Evolutionary conservation across 306 rosid species (phyloP).

Genomic region (Cucumis hystrix): DNA sequence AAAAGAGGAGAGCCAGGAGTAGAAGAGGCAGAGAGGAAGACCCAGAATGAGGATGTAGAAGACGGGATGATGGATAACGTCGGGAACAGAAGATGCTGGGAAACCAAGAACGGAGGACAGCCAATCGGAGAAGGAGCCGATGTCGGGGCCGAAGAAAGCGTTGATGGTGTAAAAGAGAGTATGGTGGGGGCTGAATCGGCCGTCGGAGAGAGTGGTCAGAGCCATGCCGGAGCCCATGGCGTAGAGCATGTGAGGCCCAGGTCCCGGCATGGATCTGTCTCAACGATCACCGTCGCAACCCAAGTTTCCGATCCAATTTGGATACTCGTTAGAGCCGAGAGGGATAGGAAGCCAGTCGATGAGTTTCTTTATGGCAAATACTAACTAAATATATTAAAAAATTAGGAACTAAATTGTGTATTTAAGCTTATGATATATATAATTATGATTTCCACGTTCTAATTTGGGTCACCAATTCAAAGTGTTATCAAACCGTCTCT

Average conservation of each 20-base stretch:
- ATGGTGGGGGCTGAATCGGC: conserved; percentile 73
- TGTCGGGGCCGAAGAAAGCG: conserved; percentile 86
- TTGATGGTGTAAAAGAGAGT: conserved; percentile 52
- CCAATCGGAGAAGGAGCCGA: conserved; percentile 87
- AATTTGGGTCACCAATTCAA: no score
- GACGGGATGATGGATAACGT: conserved; percentile 56
- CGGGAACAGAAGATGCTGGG: conserved; percentile 31
- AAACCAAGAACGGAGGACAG: conserved; percentile 31
- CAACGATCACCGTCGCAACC: background rate
- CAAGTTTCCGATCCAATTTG: background rate
- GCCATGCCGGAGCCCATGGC: conserved; percentile 68
- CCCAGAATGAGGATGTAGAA: conserved; percentile 46
- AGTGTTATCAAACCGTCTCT: no score
- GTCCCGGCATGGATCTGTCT: conserved; percentile 60
- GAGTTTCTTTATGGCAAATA: no score
- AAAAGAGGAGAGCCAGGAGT: conserved; percentile 45
- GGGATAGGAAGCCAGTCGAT: background rate
- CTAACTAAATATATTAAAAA: no score
- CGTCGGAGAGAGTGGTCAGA: conserved; percentile 30
- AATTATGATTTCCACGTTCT: no score
- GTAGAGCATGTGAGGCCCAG: conserved; percentile 81
- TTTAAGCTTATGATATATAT: no score
- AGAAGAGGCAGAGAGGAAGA: conserved; percentile 53
- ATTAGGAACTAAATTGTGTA: no score
- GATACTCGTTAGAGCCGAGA: background rate